Percentiles rank a stretch among this genome's conserved stretches.
These are phyloP conservation scores for Epithemia pelagica DNA, from an alignment of 108 stramenopile species.

Conservation along the genomic window DNA sequence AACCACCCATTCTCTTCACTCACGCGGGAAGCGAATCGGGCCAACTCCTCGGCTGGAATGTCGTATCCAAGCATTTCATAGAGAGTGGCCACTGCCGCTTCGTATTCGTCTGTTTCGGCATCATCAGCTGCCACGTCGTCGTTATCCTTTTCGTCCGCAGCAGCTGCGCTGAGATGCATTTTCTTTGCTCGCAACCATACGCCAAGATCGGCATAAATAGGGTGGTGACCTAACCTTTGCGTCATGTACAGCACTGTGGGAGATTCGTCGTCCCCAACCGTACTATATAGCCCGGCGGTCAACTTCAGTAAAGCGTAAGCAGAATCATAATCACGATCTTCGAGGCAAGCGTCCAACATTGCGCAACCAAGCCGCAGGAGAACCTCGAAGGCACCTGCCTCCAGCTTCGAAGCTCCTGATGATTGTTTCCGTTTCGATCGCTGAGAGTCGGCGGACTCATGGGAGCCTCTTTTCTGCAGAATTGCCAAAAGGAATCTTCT, in stretches of 20 bases:
- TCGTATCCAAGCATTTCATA: conserved; percentile 88
- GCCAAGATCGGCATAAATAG: conserved; percentile 72
- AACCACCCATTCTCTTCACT: conserved; percentile 71
- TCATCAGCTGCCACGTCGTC: conserved; percentile 24
- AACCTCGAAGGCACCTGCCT: conserved; percentile 59
- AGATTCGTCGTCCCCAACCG: conserved; percentile 11
- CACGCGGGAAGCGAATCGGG: conserved; percentile 63
- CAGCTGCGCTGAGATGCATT: conserved; percentile 45
- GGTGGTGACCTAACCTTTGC: conserved; percentile 60
- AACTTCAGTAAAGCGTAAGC: conserved; percentile 66
- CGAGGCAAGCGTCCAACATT: conserved; percentile 74
- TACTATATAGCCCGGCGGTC: conserved; percentile 69
- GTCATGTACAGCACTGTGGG: conserved; percentile 57
- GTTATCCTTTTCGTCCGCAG: background rate
- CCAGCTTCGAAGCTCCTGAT: conserved; percentile 39
- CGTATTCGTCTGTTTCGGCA: conserved; percentile 52
- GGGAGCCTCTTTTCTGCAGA: conserved; percentile 50
- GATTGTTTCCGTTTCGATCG: conserved; percentile 11
- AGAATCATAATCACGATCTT: conserved; percentile 66
- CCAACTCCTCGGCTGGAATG: conserved; percentile 72
- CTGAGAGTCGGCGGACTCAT: conserved; percentile 43
- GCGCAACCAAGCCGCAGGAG: conserved; percentile 68
- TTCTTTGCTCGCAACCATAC: conserved; percentile 69
- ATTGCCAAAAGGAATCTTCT: conserved; percentile 67
- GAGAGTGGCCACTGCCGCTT: conserved; percentile 75